Evolutionary conservation across 2,329 filamentous ascomycete species (phyloP), one percentile per base, ranked within the genome.

Genomic region (Nemania diffusa): DNA sequence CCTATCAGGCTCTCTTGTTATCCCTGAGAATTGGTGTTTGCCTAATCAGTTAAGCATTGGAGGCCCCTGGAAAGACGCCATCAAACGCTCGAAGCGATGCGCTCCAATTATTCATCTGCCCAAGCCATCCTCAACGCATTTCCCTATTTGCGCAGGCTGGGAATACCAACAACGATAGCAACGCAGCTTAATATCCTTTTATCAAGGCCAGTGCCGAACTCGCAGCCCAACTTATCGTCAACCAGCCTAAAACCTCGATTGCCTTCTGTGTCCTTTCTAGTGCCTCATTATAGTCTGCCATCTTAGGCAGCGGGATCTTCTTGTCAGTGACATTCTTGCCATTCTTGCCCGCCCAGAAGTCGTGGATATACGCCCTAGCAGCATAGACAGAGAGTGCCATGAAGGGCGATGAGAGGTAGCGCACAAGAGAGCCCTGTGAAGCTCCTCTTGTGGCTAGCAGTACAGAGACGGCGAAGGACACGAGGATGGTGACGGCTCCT

Each of bases 401-500:
- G 40, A 56, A 63, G 2, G 69, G 73, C 34, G 70, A 72, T 8
- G 58, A 62, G 3, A 71, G 34, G 20, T 66, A 69, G 20, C 68
- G 69, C 27, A 67, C 58, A 9, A 74, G 59, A 17, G 68, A 37
- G 20, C 70, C 67, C 48, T 64, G 67, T 9, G 51, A 58, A 2
- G 57, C 40, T 2, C 71, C 71, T 2, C 64, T 46, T 24, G 56
- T 51, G 27, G 56, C 60, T 32, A 76, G 69, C 2, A 71, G 55
- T n/a, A 71, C 58, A 7, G 73, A 70, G 5, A 55, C 68, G 44
- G 69, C 27, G 46, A 73, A 61, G 32, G 73, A 74, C 29, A 64
- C 22, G 40, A 71, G 27, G 70, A 84, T 79, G 13, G 81, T 75
- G 15, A 80, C 44, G 26, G 79, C 79, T 11, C 78, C 81, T 48